Percentiles rank a stretch among this genome's conserved stretches.
phyloP scores from a whole-genome alignment of 768 basidiomycete genomes.

The Hygrocybe punicea region DNA sequence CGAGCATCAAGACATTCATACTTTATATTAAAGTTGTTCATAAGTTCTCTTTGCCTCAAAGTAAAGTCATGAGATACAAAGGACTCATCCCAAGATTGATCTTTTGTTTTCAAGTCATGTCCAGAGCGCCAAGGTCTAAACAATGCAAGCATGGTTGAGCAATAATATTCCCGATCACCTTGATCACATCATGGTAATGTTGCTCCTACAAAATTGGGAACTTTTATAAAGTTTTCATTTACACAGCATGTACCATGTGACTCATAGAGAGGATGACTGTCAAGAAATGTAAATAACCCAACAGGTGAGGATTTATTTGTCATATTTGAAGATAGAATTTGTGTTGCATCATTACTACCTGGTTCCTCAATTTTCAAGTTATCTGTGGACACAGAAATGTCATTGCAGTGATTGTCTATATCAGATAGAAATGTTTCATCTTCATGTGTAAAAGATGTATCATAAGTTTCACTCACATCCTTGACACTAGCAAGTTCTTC shows the following conservation, averaged over 20 bases:
- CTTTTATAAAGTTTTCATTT: neutral
- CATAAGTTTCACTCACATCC: neutral
- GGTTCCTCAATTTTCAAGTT: too few relatives aligned
- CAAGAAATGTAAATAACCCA: slow-evolving; percentile 18
- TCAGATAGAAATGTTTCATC: slow-evolving; percentile 20
- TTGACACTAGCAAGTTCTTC: too few relatives aligned
- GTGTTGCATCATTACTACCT: too few relatives aligned
- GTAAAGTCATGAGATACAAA: slow-evolving; percentile 19
- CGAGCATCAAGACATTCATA: slow-evolving; percentile 37
- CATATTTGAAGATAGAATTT: too few relatives aligned
- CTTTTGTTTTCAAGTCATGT: slow-evolving; percentile 19
- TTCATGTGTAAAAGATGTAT: neutral
- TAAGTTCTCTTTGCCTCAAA: slow-evolving; percentile 12
- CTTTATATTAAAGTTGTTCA: slow-evolving; percentile 30
- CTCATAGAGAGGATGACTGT: neutral
- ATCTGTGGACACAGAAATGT: too few relatives aligned
- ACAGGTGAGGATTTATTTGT: slow-evolving; percentile 29
- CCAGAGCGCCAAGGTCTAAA: slow-evolving; percentile 32
- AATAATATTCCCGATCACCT: slow-evolving; percentile 31
- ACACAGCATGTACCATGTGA: neutral
- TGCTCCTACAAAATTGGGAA: slow-evolving; percentile 32
- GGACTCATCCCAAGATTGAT: slow-evolving; percentile 24
- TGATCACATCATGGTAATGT: slow-evolving; percentile 29
- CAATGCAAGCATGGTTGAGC: slow-evolving; percentile 29
- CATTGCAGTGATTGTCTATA: too few relatives aligned